Evolutionary conservation across 2,329 filamentous ascomycete species (phyloP), one percentile per base, ranked within the genome.

Genomic region (Huntiella abstrusa): DNA sequence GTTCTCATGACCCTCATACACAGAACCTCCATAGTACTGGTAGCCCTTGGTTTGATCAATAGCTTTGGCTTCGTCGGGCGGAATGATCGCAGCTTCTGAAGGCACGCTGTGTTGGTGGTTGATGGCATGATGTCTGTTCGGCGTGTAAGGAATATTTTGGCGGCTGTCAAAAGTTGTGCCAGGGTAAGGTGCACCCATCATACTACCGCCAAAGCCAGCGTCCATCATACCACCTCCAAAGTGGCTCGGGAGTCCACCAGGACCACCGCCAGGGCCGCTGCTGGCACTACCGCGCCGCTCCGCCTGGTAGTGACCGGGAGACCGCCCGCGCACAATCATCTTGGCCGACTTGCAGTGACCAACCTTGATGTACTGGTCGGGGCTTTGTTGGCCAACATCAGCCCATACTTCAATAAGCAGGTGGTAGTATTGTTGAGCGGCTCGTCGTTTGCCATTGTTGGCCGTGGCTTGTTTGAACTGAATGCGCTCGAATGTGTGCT

Each of bases 381-480:
- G 57, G 49, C 48, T 61, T 53, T 61, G 65, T 32, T 60, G 57
- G 2, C 74, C 69, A 5, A 84, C 64, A 52, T 87, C 77, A 5
- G 73, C 83, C 60, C 76, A 84, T 1, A 92, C 73, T 58, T 93
- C 85, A 3, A 93, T 79, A 40, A 92, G 74, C n/a, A 95, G 69
- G 55, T 91, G 83, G 56, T 92, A 94, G 60, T 86, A 93, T 55
- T 94, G 87, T 57, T 95, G 86, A 13, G 86, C 84, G 1, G 86
- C 86, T 48, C 87, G 71, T 53, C 87, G 72, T 60, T 93, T 93
- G 41, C 86, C 86, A 54, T 95, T 95, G 64, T 94, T 95, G 17
- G 85, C 84, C 0, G 86, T 94, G 1, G 87, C 86, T 53, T 84
- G 83, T 60, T 93, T 92, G 70, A 94, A 95, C 55, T 94, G 86